Evolutionary conservation across 352 stramenopile genomes (phyloP).

Genomic region (Phytophthora nicotianae): DNA sequence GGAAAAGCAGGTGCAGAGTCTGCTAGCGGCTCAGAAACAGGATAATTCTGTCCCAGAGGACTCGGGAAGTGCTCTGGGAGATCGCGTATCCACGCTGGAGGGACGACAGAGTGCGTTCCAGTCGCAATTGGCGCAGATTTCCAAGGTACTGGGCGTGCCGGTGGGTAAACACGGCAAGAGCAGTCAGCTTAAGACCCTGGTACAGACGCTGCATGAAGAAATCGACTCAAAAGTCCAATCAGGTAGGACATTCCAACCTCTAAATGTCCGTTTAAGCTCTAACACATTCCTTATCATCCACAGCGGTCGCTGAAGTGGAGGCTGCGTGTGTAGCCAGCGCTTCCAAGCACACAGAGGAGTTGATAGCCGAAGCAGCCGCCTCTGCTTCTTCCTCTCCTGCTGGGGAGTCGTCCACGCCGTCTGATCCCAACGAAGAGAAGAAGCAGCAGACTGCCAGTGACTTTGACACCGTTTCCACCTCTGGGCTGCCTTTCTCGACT

Average conservation of each 20-base stretch:
- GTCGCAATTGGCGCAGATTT: constrained; percentile 81
- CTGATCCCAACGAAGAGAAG: constrained; percentile 14
- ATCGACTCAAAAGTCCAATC: constrained; percentile 65
- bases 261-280: neutral
- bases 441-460: constrained; percentile 14
- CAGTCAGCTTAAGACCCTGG: constrained; percentile 67
- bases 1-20: constrained; percentile 54
- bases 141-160: constrained; percentile 66
- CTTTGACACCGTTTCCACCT: constrained; percentile 12
- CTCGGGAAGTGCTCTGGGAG: constrained; percentile 40
- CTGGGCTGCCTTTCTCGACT: constrained; percentile 47
- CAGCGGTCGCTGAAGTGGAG: constrained; percentile 25
- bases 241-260: constrained; percentile 24
- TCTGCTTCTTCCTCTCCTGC: constrained; percentile 20
- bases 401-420: constrained; percentile 23
- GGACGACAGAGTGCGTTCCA: constrained; percentile 81
- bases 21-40: constrained; percentile 19
- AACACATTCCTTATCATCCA: constrained; percentile 1
- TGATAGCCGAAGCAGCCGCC: constrained; percentile 18
- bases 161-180: constrained; percentile 69
- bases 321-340: constrained; percentile 20
- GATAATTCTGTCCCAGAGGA: constrained; percentile 8
- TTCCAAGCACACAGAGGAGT: constrained; percentile 14
- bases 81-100: constrained; percentile 79
- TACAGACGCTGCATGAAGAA: constrained; percentile 75